Conservation (phyloP, 2,329 filamentous ascomycete species). For the Davidsoniella australis region DNA sequence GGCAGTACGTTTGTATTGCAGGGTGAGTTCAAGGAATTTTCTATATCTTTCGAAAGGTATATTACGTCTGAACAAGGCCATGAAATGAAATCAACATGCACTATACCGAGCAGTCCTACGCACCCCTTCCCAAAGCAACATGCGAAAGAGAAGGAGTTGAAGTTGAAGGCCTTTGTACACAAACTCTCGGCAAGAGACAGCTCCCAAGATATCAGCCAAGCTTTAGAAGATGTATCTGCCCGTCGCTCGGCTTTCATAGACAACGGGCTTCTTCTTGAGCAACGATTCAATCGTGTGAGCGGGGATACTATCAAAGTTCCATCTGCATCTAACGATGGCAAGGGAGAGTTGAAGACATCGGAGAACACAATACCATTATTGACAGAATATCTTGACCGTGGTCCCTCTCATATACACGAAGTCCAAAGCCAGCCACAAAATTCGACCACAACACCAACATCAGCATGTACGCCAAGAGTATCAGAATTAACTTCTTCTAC, state of each 20-base stretch:
- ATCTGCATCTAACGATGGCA: not conserved
- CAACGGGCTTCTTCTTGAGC: not conserved
- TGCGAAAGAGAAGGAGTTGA: not conserved
- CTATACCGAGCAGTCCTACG: not conserved
- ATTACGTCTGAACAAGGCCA: conserved; percentile 19
- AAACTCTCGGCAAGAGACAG: not conserved
- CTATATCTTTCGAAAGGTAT: conserved; percentile 33
- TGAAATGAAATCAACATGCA: not conserved
- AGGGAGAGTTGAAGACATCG: not conserved
- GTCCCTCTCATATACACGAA: conserved; percentile 27
- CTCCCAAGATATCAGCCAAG: not conserved
- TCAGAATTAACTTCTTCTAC: not conserved
- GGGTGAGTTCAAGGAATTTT: conserved; percentile 38
- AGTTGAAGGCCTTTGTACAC: not conserved
- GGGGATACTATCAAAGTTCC: not conserved
- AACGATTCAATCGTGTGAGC: not conserved
- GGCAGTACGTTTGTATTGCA: conserved; percentile 38
- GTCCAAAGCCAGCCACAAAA: not conserved
- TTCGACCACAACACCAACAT: not conserved
- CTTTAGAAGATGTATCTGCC: not conserved
- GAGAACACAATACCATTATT: conserved; percentile 29
- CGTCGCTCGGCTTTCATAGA: not conserved
- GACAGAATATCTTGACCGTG: conserved; percentile 31
- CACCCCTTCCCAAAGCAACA: not conserved
- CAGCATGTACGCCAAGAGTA: too few relatives aligned